These are phyloP conservation scores for Aspergillus sp. DNA, from an alignment of 2,329 filamentous ascomycete genomes.

Conservation along the genomic window DNA sequence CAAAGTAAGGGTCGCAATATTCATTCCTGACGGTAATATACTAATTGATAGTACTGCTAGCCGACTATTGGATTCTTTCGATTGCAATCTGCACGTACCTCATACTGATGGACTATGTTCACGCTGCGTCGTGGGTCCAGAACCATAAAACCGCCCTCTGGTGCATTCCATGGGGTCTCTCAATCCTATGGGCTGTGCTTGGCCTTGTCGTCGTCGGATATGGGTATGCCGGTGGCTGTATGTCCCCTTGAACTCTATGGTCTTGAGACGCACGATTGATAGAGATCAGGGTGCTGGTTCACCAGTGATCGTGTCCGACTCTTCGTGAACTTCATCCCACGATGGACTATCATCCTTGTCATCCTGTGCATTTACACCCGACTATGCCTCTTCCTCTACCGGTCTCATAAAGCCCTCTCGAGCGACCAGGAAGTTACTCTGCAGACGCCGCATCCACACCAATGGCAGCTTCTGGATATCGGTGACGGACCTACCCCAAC, in stretches of 20 bases:
- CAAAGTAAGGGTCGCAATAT: background rate
- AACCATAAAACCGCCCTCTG: constrained; percentile 3
- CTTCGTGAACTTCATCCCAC: constrained; percentile 4
- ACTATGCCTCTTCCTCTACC: constrained; percentile 8
- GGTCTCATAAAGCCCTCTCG: constrained; percentile 4
- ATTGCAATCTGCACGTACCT: constrained; percentile 12
- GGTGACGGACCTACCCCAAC: background rate
- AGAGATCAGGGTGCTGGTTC: constrained; percentile 11
- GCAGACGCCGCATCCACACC: background rate
- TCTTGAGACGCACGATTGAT: background rate
- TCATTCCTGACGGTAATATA: background rate
- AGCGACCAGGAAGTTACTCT: constrained; percentile 4
- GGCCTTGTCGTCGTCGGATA: constrained; percentile 9
- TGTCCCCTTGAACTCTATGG: background rate
- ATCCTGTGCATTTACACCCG: constrained; percentile 10
- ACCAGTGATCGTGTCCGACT: constrained; percentile 10
- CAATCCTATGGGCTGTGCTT: constrained; percentile 4
- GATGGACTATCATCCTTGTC: constrained; percentile 8
- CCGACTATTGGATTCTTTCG: constrained; percentile 12
- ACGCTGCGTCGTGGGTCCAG: constrained; percentile 8
- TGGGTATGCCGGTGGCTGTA: constrained; percentile 10
- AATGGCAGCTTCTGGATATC: constrained; percentile 10
- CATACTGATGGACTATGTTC: constrained; percentile 9
- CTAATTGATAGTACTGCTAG: background rate
- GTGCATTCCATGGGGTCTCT: constrained; percentile 8